Evolutionary conservation across 2,329 filamentous ascomycete genomes (phyloP).

Genomic region (Aspergillus uvarum): DNA sequence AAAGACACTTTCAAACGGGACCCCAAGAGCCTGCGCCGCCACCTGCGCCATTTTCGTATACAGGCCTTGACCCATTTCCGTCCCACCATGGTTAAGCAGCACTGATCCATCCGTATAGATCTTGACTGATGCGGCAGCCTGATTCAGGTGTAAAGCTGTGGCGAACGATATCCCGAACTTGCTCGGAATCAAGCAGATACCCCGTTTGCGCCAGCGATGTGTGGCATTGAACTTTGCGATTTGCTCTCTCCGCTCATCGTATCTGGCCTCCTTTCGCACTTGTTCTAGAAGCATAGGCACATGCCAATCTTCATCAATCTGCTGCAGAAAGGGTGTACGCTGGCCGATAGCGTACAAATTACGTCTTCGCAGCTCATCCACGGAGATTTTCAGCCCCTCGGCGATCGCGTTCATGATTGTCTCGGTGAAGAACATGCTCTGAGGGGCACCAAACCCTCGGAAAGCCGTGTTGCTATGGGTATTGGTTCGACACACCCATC

Average conservation of each 20-base stretch:
- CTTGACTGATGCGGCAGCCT: constrained; percentile 21
- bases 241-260: constrained; percentile 9
- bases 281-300: constrained; percentile 25
- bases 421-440: constrained; percentile 27
- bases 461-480: constrained; percentile 27
- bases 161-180: constrained; percentile 31
- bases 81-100: constrained; percentile 26
- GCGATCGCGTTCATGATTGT: constrained; percentile 22
- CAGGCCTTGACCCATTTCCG: constrained; percentile 29
- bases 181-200: constrained; percentile 24
- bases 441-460: constrained; percentile 26
- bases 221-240: constrained; percentile 16
- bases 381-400: constrained; percentile 18
- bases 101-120: constrained; percentile 26
- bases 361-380: constrained; percentile 21
- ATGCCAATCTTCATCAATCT: constrained; percentile 28
- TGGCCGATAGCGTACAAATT: constrained; percentile 25
- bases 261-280: constrained; percentile 16
- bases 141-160: constrained; percentile 27
- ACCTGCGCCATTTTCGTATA: constrained; percentile 29
- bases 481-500: constrained; percentile 26
- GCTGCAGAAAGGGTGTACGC: constrained; percentile 24
- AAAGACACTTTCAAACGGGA: constrained; percentile 20
- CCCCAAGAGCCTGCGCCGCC: constrained; percentile 23
- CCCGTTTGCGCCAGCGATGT: constrained; percentile 25